Conservation (phyloP, 192 early-diverging fungal genomes). For the Dispira parvispora region DNA sequence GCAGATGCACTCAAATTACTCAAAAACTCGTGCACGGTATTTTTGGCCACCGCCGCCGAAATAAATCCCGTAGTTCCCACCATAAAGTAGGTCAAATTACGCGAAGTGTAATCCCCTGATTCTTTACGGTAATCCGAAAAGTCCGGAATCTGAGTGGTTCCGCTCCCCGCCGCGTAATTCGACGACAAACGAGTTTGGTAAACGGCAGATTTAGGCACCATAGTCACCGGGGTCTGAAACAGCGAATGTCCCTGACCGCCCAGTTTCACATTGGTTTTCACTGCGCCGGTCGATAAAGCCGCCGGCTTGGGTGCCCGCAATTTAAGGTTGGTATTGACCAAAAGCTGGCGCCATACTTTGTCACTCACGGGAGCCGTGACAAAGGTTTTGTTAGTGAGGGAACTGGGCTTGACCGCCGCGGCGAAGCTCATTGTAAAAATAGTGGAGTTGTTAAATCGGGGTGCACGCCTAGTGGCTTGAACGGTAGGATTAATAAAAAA, state of each 20-base stretch:
- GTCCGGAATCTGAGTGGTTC: conserved; percentile 51
- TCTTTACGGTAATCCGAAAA: conserved; percentile 63
- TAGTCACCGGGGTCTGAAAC: neutral
- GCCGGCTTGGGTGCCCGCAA: neutral
- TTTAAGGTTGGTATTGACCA: neutral
- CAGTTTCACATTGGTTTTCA: neutral
- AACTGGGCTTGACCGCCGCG: neutral
- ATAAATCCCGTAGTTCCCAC: conserved; percentile 77
- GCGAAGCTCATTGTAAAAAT: neutral
- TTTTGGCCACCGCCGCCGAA: conserved; percentile 70
- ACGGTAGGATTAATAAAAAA: neutral
- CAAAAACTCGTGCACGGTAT: conserved; percentile 62
- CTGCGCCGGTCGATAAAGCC: neutral
- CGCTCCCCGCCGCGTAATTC: conserved; percentile 34
- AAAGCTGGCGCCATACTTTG: neutral
- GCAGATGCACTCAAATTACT: conserved; percentile 88
- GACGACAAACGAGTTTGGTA: conserved; percentile 32
- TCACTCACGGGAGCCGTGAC: neutral
- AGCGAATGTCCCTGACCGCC: neutral
- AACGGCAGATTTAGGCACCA: neutral
- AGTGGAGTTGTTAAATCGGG: neutral
- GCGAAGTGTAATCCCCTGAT: conserved; percentile 42
- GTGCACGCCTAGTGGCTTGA: neutral
- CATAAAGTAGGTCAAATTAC: conserved; percentile 83
- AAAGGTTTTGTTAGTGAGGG: conserved; percentile 6